Conservation (phyloP, 2,329 filamentous ascomycete species). For the Elsinoe batatas region DNA sequence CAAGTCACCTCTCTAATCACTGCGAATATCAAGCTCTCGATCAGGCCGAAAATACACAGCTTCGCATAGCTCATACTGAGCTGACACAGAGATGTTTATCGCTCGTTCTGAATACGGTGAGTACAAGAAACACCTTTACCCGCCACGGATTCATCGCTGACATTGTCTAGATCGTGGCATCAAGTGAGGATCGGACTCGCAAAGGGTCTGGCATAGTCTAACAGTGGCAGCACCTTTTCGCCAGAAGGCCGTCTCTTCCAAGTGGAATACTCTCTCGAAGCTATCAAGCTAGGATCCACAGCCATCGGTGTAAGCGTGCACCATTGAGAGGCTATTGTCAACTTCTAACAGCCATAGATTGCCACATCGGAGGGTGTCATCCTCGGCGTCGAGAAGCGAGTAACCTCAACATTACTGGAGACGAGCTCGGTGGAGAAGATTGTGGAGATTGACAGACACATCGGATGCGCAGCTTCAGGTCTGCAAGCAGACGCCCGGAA, state of each 20-base stretch:
- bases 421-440: conserved; percentile 99
- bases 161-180: conserved; percentile 73
- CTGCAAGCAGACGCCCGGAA: conserved; percentile 94
- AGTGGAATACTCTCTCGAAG: conserved; percentile 99
- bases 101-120: conserved; percentile 99
- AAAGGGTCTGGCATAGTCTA: conserved; percentile 49
- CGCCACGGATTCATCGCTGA: conserved; percentile 15
- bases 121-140: conserved; percentile 29
- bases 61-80: neutral
- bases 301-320: conserved; percentile 68
- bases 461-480: conserved; percentile 97
- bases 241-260: conserved; percentile 99
- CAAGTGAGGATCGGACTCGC: conserved; percentile 52
- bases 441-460: conserved; percentile 97
- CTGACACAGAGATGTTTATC: conserved; percentile 80
- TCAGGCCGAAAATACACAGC: neutral
- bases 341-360: conserved; percentile 39
- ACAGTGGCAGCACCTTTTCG: conserved; percentile 75
- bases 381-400: conserved; percentile 96
- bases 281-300: conserved; percentile 97
- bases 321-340: neutral
- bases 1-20: too few relatives aligned
- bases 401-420: conserved; percentile 93
- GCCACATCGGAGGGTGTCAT: conserved; percentile 92
- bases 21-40: too few relatives aligned